These are phyloP conservation scores for Candida insectorum DNA, from an alignment of 805 yeast genomes.

Conservation along the genomic window DNA sequence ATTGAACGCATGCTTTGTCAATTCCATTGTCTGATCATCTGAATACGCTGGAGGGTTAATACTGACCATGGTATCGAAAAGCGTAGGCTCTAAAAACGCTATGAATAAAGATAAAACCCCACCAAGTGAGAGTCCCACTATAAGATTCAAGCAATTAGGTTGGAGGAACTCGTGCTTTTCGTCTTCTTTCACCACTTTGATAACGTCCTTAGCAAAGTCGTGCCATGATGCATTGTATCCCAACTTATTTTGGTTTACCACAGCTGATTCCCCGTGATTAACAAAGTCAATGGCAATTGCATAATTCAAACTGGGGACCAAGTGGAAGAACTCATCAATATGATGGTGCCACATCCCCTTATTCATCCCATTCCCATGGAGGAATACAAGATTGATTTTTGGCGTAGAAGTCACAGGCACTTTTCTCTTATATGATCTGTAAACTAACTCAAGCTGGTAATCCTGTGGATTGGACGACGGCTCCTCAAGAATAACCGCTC, in stretches of 20 bases:
- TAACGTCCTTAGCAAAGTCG: constrained; percentile 9
- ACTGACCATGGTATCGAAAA: constrained; percentile 7
- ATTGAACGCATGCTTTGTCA: not conserved
- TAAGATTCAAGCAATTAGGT: constrained; percentile 5
- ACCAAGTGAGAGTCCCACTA: constrained; percentile 14
- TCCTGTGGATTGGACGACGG: constrained; percentile 2
- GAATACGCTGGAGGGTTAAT: constrained; percentile 10
- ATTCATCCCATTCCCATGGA: constrained; percentile 14
- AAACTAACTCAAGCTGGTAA: constrained; percentile 3
- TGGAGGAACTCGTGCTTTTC: constrained; percentile 4
- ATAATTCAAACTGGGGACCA: constrained; percentile 3
- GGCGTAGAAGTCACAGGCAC: not conserved
- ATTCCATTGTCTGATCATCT: constrained; percentile 1
- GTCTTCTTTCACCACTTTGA: constrained; percentile 3
- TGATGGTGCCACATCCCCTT: constrained; percentile 13
- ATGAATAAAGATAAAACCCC: constrained; percentile 6
- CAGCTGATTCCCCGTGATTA: constrained; percentile 11
- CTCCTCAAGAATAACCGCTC: constrained; percentile 3
- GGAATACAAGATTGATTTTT: constrained; percentile 9
- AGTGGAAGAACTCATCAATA: constrained; percentile 7
- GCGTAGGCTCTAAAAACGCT: constrained; percentile 4
- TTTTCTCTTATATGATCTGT: constrained; percentile 3
- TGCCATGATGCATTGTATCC: constrained; percentile 8
- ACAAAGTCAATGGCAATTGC: constrained; percentile 12
- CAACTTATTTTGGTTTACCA: constrained; percentile 5